A percentile compares a stretch with the other conserved stretches of the same genome.
Evolutionary conservation across 1,284 basidiomycete species (phyloP).

Genomic region (Leccinum pseudoinsigne): DNA sequence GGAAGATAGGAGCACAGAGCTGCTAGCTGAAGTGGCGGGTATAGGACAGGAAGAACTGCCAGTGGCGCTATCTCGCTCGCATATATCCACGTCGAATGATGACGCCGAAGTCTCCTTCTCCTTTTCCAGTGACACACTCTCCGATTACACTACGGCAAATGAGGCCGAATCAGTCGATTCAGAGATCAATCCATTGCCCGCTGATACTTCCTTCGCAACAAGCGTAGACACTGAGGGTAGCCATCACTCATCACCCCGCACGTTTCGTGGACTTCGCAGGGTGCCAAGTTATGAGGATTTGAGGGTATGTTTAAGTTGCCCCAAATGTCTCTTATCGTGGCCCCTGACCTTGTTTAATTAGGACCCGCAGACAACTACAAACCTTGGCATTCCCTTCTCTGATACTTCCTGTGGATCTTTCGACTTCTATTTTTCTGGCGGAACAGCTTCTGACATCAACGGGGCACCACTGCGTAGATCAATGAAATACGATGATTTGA

Average conservation of each 20-base stretch:
- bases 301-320: constrained; percentile 11
- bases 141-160: not conserved
- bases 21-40: not conserved
- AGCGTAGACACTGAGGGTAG: constrained; percentile 19
- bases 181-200: not conserved
- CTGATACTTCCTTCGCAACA: constrained; percentile 23
- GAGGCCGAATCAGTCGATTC: not conserved
- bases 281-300: constrained; percentile 20
- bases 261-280: constrained; percentile 21
- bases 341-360: not conserved
- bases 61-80: not conserved
- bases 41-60: constrained; percentile 1
- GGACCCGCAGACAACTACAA: not conserved
- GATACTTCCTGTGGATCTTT: constrained; percentile 6
- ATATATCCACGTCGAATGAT: not conserved
- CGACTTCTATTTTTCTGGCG: not conserved
- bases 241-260: not conserved
- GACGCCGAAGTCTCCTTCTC: constrained; percentile 7
- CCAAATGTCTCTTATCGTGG: not conserved
- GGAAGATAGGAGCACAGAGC: not conserved
- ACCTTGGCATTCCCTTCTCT: not conserved
- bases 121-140: constrained; percentile 14
- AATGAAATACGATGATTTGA: not conserved
- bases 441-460: not conserved
- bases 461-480: not conserved